Evolutionary conservation across 768 basidiomycete genomes (phyloP).

Genomic region (Hypholoma fasciculare): DNA sequence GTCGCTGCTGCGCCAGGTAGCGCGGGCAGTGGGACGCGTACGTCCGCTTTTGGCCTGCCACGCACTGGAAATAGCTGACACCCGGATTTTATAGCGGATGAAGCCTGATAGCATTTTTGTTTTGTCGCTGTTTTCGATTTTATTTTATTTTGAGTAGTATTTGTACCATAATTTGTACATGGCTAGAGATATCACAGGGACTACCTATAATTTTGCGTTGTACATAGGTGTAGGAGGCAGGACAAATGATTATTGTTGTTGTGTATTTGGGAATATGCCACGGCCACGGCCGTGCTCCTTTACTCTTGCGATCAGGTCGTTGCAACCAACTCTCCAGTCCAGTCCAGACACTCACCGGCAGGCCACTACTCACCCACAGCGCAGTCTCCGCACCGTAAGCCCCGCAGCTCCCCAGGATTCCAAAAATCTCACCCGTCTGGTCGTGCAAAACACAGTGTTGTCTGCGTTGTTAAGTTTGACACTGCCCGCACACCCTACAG

Average conservation of each 20-base stretch:
- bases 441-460: not conserved
- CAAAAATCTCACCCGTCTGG: not conserved
- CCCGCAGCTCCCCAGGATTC: not conserved
- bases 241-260: conserved; percentile 25
- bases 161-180: conserved; percentile 5
- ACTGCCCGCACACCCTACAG: conserved; percentile 1
- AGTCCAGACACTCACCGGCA: conserved; percentile 39
- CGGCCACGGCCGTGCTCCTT: conserved; percentile 35
- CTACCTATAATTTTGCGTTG: not conserved
- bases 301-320: conserved; percentile 40
- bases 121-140: not conserved
- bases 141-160: conserved; percentile 3
- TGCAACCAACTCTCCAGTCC: conserved; percentile 35
- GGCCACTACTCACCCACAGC: conserved; percentile 16
- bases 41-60: conserved; percentile 1
- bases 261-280: conserved; percentile 35
- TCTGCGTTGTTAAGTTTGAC: conserved; percentile 1
- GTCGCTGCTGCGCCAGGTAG: conserved; percentile 26
- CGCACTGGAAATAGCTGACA: conserved; percentile 4
- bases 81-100: conserved; percentile 4
- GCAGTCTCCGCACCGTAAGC: not conserved
- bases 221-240: not conserved
- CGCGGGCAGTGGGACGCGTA: conserved; percentile 5
- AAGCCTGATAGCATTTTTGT: not conserved
- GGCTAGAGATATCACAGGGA: not conserved